These are phyloP conservation scores for Solanum megistacrolobum DNA, from an alignment of 257 asterid species.

Conservation along the genomic window DNA sequence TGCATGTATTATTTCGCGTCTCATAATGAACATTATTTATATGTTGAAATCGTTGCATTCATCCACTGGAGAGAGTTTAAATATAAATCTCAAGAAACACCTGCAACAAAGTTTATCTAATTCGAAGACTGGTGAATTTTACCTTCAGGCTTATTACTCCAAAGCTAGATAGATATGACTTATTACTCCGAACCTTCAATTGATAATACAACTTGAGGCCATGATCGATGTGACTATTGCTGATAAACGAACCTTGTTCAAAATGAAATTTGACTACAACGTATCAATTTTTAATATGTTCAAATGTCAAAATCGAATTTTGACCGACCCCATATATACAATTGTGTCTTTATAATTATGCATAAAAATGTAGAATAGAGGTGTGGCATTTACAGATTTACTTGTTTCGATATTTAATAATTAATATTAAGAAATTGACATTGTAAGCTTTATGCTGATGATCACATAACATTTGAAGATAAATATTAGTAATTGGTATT, in stretches of 20 bases:
- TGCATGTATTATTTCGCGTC: not conserved
- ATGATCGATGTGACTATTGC: not conserved
- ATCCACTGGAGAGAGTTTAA: accelerated
- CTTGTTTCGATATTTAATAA: not conserved
- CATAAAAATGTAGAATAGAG: not conserved
- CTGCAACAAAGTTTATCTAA: too few relatives aligned
- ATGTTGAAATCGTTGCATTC: not conserved
- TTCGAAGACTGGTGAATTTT: not conserved
- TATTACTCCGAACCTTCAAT: not conserved
- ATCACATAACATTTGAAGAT: not conserved
- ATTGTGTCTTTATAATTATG: not conserved
- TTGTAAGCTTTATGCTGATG: not conserved
- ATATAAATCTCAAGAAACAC: too few relatives aligned
- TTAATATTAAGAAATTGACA: not conserved
- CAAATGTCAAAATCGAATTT: not conserved
- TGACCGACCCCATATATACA: not conserved
- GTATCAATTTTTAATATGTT: not conserved
- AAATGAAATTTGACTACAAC: not conserved
- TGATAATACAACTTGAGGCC: not conserved
- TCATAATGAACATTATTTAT: not conserved
- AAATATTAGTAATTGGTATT: not conserved
- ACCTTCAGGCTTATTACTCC: not conserved
- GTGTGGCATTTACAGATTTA: not conserved
- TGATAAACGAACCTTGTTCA: not conserved
- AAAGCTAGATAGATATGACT: not conserved